Percentiles rank a stretch among this genome's conserved stretches.
phyloP scores from a whole-genome alignment of 208 protist genomes.

The Trypanosoma conorhini region DNA sequence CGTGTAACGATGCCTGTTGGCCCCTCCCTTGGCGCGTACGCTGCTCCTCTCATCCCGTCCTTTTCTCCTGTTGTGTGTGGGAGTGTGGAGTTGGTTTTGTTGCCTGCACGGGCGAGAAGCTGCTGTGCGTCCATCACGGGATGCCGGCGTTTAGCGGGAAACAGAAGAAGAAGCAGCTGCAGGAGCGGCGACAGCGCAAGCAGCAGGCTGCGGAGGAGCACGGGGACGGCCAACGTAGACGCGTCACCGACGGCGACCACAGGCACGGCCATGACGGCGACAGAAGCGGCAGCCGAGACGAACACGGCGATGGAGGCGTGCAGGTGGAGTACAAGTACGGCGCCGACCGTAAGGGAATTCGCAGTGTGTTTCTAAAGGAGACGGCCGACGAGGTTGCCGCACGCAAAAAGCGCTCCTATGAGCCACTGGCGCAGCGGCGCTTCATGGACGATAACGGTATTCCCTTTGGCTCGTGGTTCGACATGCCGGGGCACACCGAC shows the following conservation, averaged over 20 bases:
- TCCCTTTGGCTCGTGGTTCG: conserved; percentile 64
- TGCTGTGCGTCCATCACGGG: neutral
- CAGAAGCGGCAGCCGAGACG: neutral
- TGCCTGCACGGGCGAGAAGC: neutral
- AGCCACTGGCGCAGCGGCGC: conserved; percentile 43
- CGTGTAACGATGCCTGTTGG: neutral
- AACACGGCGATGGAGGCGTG: neutral
- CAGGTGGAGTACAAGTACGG: conserved; percentile 63
- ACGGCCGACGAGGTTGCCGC: conserved; percentile 50
- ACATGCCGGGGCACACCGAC: conserved; percentile 32
- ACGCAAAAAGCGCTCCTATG: conserved; percentile 56
- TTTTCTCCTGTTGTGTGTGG: conserved; percentile 11
- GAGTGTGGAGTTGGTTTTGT: conserved; percentile 17
- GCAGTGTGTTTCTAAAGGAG: conserved; percentile 81
- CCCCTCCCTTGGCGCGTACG: no score
- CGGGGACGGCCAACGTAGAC: neutral
- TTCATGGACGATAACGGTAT: conserved; percentile 58
- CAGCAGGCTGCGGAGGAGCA: conserved; percentile 41
- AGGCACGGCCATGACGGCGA: conserved; percentile 13
- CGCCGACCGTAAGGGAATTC: conserved; percentile 61
- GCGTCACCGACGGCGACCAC: conserved; percentile 17
- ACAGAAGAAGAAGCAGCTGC: conserved; percentile 91
- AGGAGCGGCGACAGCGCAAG: conserved; percentile 83
- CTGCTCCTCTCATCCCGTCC: neutral
- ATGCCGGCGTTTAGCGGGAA: conserved; percentile 87